Evolutionary conservation across 345 rosid species (phyloP), one percentile per base, ranked within the genome.

Genomic region (Arabis alpina): DNA sequence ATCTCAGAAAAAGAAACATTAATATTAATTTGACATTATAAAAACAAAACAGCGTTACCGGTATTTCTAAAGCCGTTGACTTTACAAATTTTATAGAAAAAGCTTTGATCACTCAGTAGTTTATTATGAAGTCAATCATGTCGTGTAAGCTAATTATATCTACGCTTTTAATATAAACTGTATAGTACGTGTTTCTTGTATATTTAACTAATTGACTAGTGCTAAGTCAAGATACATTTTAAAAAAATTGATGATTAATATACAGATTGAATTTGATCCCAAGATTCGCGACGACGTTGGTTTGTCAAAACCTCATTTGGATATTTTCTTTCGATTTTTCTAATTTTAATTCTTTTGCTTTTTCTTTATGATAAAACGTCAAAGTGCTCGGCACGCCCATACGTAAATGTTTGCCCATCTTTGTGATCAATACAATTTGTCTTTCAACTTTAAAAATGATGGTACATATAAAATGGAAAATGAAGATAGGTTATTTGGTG

Each of bases 331-430:
- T 23, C 55, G 6, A 54, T 36, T 63, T 16, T 45, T 32, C 23
- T 39, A 50, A 30, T 52, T 71, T 42, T 19, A 24, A n/a, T 56
- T 56, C 27, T 25, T 32, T n/a, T 41, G 56, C 36, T 42, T 5
- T 5, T 32, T 1, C 6, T 39, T 45, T 70, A 14, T 51, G 24
- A 51, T 32, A 53, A 61, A 63, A 34, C 37, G 37, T 34, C 41
- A 34, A 48, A 70, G 70, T 64, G 76, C 64, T 64, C 1, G 4
- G 76, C 76, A 72, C 70, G 76, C 76, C 70, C 54, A 43, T 53
- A 12, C 10, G 28, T 54, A 42, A 52, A 71, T 71, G 47, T 42
- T 52, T 61, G 14, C 15, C 12, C 53, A 51, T 28, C 9, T 40
- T 49, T 28, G 24, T 41, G 9, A 45, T 49, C n/a, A 70, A 39